These are phyloP conservation scores for Russula sp. DNA, from an alignment of 768 basidiomycete species.

Conservation along the genomic window DNA sequence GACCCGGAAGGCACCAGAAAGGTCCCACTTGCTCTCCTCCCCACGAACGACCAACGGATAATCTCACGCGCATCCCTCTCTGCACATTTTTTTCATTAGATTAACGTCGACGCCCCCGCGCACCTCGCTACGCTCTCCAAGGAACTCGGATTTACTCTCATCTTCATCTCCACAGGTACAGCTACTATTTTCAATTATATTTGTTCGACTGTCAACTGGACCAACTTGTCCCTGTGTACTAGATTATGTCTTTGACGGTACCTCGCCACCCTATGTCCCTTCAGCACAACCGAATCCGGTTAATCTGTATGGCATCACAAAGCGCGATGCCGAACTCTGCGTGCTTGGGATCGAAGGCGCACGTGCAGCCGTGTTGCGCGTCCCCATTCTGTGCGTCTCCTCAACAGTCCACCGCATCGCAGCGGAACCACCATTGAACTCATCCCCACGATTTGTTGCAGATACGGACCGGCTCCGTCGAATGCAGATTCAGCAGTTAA, in stretches of 20 bases:
- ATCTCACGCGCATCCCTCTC: constrained; percentile 12
- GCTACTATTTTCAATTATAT: not conserved
- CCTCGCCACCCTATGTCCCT: constrained; percentile 83
- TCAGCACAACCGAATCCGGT: constrained; percentile 71
- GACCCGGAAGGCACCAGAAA: constrained; percentile 62
- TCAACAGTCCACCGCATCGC: not conserved
- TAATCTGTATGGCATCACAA: constrained; percentile 83
- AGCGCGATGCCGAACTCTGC: constrained; percentile 82
- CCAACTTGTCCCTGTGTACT: not conserved
- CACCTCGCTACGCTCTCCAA: constrained; percentile 64
- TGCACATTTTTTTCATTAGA: constrained; percentile 35
- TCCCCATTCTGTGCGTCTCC: constrained; percentile 75
- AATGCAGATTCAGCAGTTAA: constrained; percentile 91
- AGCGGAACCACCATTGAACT: constrained; percentile 1
- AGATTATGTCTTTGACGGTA: constrained; percentile 97
- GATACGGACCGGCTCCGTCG: constrained; percentile 80
- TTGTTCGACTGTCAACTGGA: not conserved
- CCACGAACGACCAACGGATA: not conserved
- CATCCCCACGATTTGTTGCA: constrained; percentile 29
- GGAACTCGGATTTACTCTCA: constrained; percentile 56
- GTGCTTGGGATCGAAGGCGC: constrained; percentile 55
- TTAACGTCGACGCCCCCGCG: constrained; percentile 75
- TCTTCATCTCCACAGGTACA: constrained; percentile 88
- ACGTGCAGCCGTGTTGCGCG: constrained; percentile 65
- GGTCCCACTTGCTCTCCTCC: constrained; percentile 34